These are phyloP conservation scores for Nasturtium officinale DNA, from an alignment of 345 rosid genomes.

Conservation along the genomic window DNA sequence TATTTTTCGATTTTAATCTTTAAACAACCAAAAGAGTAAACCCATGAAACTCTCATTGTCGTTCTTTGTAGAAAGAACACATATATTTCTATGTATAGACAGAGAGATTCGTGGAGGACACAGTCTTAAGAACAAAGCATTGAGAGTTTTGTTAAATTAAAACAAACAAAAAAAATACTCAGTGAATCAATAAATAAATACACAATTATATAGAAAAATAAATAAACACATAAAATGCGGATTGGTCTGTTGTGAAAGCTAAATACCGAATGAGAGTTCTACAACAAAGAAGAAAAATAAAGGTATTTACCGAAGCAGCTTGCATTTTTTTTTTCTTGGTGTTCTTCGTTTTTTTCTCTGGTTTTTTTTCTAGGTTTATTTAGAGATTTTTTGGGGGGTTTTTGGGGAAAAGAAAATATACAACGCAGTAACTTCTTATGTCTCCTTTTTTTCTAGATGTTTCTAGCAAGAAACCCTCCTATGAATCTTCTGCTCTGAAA, in stretches of 20 bases:
- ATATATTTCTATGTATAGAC: neutral
- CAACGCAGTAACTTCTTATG: neutral
- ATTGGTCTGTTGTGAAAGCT: constrained; percentile 19
- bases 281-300: constrained; percentile 1
- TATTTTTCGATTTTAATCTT: constrained; percentile 5
- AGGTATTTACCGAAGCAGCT: constrained; percentile 47
- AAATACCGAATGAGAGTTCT: constrained; percentile 27
- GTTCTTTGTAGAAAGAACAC: neutral
- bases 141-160: neutral
- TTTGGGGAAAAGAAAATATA: neutral
- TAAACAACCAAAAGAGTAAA: constrained; percentile 4
- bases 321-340: constrained; percentile 47
- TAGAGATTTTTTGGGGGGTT: neutral
- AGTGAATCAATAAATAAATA: neutral
- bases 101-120: constrained; percentile 51
- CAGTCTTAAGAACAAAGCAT: constrained; percentile 32
- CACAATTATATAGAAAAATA: neutral
- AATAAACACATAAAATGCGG: neutral
- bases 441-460: constrained; percentile 18
- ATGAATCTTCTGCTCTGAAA: constrained; percentile 24
- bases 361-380: neutral
- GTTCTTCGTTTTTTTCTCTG: constrained; percentile 11
- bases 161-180: neutral
- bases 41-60: constrained; percentile 13
- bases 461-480: constrained; percentile 32